phyloP scores from a whole-genome alignment of 1,284 basidiomycete species.

The Boletus semigastroideus region DNA sequence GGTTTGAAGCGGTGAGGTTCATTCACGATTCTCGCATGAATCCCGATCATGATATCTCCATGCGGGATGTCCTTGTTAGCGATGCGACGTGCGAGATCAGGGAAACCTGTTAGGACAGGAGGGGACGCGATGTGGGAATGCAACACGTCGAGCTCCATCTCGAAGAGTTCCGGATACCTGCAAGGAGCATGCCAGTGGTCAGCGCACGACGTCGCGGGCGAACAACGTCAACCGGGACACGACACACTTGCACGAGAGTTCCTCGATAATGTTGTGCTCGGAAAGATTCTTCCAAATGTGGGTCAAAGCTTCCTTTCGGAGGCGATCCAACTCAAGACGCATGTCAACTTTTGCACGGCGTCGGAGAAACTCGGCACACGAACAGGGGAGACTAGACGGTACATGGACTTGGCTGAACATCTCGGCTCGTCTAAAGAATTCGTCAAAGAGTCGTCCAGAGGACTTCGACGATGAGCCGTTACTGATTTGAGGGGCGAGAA shows the following conservation, averaged over 20 bases:
- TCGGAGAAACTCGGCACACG: no score
- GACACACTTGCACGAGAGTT: no score
- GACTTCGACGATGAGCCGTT: not conserved
- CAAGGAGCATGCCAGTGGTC: no score
- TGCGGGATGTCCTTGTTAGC: slow-evolving; percentile 23
- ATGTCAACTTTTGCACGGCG: no score
- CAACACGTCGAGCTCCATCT: slow-evolving; percentile 28
- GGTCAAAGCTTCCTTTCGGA: slow-evolving; percentile 22
- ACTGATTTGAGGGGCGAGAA: slow-evolving; percentile 29
- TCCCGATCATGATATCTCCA: slow-evolving; percentile 24
- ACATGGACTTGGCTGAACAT: slow-evolving; percentile 35
- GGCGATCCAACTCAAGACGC: slow-evolving; percentile 13
- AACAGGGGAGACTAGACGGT: slow-evolving; percentile 31
- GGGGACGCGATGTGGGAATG: slow-evolving; percentile 20
- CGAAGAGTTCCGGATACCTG: slow-evolving; percentile 21
- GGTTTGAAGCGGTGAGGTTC: not conserved
- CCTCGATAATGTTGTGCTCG: no score
- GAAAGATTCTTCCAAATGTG: slow-evolving; percentile 14
- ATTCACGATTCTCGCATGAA: slow-evolving; percentile 3
- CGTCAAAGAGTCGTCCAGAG: not conserved
- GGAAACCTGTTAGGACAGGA: slow-evolving; percentile 13
- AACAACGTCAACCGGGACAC: no score
- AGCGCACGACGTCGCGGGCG: no score
- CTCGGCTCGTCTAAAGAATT: slow-evolving; percentile 9
- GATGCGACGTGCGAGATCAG: slow-evolving; percentile 13